These are phyloP conservation scores for Clonostachys rosea DNA, from an alignment of 2,329 filamentous ascomycete species.

Conservation along the genomic window DNA sequence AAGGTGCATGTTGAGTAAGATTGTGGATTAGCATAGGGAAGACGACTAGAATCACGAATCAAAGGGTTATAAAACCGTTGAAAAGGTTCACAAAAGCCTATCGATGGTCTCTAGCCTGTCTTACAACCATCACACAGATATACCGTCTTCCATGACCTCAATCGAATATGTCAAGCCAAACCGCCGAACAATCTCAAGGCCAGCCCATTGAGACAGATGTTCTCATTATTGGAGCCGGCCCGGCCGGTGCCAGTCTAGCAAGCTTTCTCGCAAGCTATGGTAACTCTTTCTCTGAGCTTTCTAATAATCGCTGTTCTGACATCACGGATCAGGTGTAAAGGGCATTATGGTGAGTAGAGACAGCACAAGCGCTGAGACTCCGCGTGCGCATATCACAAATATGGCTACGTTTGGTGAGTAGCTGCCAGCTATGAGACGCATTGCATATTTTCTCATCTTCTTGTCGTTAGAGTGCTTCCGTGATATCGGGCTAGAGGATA, in stretches of 20 bases:
- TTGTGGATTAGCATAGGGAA: no score
- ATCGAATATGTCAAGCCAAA: no score
- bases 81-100: no score
- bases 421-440: neutral
- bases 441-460: neutral
- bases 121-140: no score
- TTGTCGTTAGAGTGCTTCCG: neutral
- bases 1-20: no score
- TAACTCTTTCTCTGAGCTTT: neutral
- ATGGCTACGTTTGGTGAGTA: neutral
- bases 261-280: neutral
- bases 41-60: no score
- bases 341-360: neutral
- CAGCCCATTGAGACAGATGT: slow-evolving; percentile 66
- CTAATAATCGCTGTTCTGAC: neutral
- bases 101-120: no score
- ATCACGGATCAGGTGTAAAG: neutral
- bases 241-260: slow-evolving; percentile 58
- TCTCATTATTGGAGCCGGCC: slow-evolving; percentile 81
- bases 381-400: neutral
- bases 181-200: no score
- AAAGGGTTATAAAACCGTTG: no score
- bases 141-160: no score
- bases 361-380: neutral
- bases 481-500: neutral